Conservation (phyloP, 1,284 basidiomycete species). For the Volvariella surrecta region DNA sequence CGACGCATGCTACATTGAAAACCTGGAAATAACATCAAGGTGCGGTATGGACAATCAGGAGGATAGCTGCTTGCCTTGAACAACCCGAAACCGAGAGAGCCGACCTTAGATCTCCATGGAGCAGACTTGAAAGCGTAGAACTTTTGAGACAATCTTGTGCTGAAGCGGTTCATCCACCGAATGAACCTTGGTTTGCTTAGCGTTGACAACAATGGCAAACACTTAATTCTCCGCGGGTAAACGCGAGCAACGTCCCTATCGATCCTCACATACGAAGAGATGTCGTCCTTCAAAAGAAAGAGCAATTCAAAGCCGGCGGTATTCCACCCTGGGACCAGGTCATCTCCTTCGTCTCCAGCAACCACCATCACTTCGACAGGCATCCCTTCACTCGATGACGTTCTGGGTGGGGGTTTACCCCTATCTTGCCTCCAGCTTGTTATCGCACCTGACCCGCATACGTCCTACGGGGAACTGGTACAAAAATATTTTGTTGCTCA, state of each 20-base stretch:
- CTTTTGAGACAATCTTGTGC: too few species aligned
- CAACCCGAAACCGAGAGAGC: slow-evolving; percentile 4
- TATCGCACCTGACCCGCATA: slow-evolving; percentile 76
- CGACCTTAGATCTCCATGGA: slow-evolving; percentile 9
- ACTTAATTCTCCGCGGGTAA: too few species aligned
- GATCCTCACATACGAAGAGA: slow-evolving; percentile 17
- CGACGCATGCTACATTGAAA: slow-evolving; percentile 40
- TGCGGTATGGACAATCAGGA: background rate
- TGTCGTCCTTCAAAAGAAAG: slow-evolving; percentile 86
- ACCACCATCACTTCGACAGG: slow-evolving; percentile 78
- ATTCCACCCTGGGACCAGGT: slow-evolving; percentile 49
- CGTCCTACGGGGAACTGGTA: slow-evolving; percentile 81
- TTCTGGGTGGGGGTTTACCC: slow-evolving; percentile 90
- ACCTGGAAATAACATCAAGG: slow-evolving; percentile 21
- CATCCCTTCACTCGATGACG: slow-evolving; percentile 91
- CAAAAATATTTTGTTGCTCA: slow-evolving; percentile 87
- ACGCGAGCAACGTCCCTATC: too few species aligned
- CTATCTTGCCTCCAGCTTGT: slow-evolving; percentile 70
- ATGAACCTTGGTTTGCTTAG: too few species aligned
- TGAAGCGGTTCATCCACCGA: too few species aligned
- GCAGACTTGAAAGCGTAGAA: slow-evolving; percentile 6
- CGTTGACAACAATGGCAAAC: too few species aligned
- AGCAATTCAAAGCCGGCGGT: slow-evolving; percentile 31
- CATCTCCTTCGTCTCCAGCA: slow-evolving; percentile 53
- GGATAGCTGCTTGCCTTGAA: slow-evolving; percentile 4